These are phyloP conservation scores for Apiospora aurea DNA, from an alignment of 2,329 filamentous ascomycete species.

Conservation along the genomic window DNA sequence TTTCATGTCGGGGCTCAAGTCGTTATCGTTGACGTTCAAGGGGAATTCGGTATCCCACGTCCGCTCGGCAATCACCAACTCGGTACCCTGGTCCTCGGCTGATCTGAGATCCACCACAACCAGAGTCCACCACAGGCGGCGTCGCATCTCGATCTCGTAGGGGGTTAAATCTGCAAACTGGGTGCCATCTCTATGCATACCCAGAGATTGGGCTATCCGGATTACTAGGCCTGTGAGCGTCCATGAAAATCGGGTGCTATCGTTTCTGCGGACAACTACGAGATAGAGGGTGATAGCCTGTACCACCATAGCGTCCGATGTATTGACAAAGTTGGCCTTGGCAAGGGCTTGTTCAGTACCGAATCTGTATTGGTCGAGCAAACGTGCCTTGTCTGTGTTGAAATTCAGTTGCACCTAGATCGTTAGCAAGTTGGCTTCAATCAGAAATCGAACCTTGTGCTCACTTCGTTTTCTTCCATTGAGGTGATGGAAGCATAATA, in stretches of 20 bases:
- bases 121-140: slow-evolving; percentile 68
- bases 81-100: slow-evolving; percentile 65
- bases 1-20: slow-evolving; percentile 56
- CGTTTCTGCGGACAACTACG: slow-evolving; percentile 57
- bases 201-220: slow-evolving; percentile 60
- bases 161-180: slow-evolving; percentile 59
- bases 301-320: slow-evolving; percentile 64
- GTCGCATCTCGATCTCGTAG: slow-evolving; percentile 68
- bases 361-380: slow-evolving; percentile 57
- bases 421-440: neutral
- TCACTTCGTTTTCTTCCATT: slow-evolving; percentile 66
- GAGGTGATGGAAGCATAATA: slow-evolving; percentile 66
- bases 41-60: slow-evolving; percentile 62
- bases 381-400: slow-evolving; percentile 52
- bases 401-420: slow-evolving; percentile 59
- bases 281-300: slow-evolving; percentile 69
- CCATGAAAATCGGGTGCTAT: slow-evolving; percentile 64
- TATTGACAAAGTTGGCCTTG: slow-evolving; percentile 66
- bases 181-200: slow-evolving; percentile 64
- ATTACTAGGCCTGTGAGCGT: slow-evolving; percentile 69
- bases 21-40: slow-evolving; percentile 63
- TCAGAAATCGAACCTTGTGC: slow-evolving; percentile 23
- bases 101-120: slow-evolving; percentile 65
- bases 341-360: slow-evolving; percentile 66
- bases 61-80: slow-evolving; percentile 52